phyloP scores from a whole-genome alignment of 495 filamentous ascomycete genomes.

The Penicillium silybi region DNA sequence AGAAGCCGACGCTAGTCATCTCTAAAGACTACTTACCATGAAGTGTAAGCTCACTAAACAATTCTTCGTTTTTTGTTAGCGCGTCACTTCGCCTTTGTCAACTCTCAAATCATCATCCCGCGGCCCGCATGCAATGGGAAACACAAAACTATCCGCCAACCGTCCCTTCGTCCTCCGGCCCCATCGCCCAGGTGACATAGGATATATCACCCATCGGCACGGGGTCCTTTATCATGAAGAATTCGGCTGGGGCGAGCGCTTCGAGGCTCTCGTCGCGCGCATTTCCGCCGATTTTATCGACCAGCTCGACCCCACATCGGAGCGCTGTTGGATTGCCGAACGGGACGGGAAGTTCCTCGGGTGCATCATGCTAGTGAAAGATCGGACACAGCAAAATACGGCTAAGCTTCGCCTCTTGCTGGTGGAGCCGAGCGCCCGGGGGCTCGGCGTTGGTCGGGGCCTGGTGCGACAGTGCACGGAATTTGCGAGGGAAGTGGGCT shows the following conservation, averaged over 20 bases:
- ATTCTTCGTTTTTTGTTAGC: too few relatives aligned
- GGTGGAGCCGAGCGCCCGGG: conserved; percentile 27
- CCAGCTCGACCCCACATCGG: conserved; percentile 15
- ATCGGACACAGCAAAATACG: conserved; percentile 6
- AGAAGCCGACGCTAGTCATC: background rate
- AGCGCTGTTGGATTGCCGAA: conserved; percentile 33
- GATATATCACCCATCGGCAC: conserved; percentile 26
- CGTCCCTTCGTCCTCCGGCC: conserved; percentile 11
- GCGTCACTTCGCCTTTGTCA: too few relatives aligned
- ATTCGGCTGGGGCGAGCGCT: conserved; percentile 20
- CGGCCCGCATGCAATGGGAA: conserved; percentile 3
- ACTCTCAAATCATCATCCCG: background rate
- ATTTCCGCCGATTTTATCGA: conserved; percentile 26
- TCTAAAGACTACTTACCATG: background rate
- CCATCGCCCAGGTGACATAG: conserved; percentile 26
- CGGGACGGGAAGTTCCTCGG: conserved; percentile 20
- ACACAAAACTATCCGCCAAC: background rate
- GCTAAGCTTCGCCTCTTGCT: conserved; percentile 27
- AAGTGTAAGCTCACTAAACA: background rate
- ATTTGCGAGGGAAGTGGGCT: conserved; percentile 28
- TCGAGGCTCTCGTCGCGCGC: conserved; percentile 22
- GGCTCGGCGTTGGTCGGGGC: conserved; percentile 21
- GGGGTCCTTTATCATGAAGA: conserved; percentile 23
- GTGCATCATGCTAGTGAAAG: conserved; percentile 28
- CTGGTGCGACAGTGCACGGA: conserved; percentile 20